Percentiles rank a stretch among this genome's conserved stretches.
These are phyloP conservation scores for Fistulinella prunicolor DNA, from an alignment of 768 basidiomycete species.

Conservation along the genomic window DNA sequence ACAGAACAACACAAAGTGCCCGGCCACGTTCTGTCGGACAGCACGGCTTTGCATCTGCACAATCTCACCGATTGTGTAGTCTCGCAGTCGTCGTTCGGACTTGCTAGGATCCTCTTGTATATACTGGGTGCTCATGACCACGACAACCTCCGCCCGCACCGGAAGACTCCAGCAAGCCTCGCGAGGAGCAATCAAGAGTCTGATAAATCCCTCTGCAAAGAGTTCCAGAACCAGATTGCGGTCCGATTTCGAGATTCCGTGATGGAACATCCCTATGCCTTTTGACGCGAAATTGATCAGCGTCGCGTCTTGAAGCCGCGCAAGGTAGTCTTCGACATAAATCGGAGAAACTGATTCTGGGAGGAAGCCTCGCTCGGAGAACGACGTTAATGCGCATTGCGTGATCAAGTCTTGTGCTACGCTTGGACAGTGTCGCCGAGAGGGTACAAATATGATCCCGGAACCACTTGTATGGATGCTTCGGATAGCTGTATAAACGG, in stretches of 20 bases:
- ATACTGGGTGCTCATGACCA: conserved; percentile 94
- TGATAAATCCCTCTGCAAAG: conserved; percentile 75
- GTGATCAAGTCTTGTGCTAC: conserved; percentile 86
- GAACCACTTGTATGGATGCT: conserved; percentile 42
- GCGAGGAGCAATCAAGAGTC: conserved; percentile 77
- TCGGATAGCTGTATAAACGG: conserved; percentile 75
- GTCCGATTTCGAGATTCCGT: conserved; percentile 65
- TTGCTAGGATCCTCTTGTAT: conserved; percentile 45
- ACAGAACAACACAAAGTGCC: conserved; percentile 84
- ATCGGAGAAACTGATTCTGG: conserved; percentile 47
- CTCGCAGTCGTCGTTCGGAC: conserved; percentile 64
- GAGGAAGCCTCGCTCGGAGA: conserved; percentile 66
- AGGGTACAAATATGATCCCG: conserved; percentile 86
- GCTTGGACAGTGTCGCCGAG: conserved; percentile 66
- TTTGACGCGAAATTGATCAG: conserved; percentile 73
- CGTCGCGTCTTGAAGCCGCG: conserved; percentile 56
- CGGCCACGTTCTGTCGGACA: conserved; percentile 55
- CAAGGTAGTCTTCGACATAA: conserved; percentile 56
- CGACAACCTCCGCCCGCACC: conserved; percentile 72
- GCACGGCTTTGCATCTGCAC: conserved; percentile 92
- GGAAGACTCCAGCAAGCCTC: conserved; percentile 91
- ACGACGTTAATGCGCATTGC: conserved; percentile 75
- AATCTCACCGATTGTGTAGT: conserved; percentile 80
- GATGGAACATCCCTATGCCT: conserved; percentile 86
- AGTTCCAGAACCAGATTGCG: conserved; percentile 73